Evolutionary conservation across 306 rosid genomes (phyloP).

Genomic region (Sechiopsis laciniata): DNA sequence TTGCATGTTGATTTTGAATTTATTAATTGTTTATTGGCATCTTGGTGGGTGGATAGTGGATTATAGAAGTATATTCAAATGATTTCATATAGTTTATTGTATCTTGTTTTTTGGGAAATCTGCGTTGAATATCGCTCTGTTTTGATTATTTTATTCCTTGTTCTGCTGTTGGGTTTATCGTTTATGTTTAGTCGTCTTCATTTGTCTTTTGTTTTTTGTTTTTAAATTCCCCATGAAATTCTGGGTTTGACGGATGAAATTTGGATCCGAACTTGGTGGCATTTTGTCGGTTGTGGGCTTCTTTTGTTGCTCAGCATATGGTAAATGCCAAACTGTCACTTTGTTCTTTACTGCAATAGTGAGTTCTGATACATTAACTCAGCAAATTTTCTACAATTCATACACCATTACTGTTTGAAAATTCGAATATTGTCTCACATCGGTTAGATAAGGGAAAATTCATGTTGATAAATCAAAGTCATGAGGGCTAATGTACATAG

Average conservation of each 20-base stretch:
- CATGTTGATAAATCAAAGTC: too few relatives aligned
- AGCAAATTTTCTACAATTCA: background rate
- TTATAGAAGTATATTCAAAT: background rate
- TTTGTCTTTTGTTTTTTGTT: background rate
- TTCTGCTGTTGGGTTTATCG: background rate
- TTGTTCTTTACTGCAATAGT: slow-evolving; percentile 33
- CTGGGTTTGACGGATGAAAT: slow-evolving; percentile 19
- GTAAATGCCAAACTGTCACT: slow-evolving; percentile 34
- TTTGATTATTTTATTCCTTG: background rate
- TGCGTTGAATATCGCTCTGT: slow-evolving; percentile 5
- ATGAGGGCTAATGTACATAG: too few relatives aligned
- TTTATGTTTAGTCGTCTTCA: background rate
- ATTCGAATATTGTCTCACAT: too few relatives aligned
- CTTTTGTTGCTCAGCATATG: slow-evolving; percentile 30
- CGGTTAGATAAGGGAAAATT: too few relatives aligned
- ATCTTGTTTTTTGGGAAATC: background rate
- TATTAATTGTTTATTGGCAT: background rate
- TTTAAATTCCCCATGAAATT: background rate
- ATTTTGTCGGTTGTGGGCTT: slow-evolving; percentile 24
- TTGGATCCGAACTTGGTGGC: slow-evolving; percentile 25
- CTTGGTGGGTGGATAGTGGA: slow-evolving; percentile 18
- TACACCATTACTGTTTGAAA: background rate
- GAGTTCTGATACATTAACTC: slow-evolving; percentile 25
- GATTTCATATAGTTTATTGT: background rate
- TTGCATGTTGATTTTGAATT: background rate